These are phyloP conservation scores for Trichophyton rubrum DNA, from an alignment of 2,329 filamentous ascomycete genomes.

Conservation along the genomic window DNA sequence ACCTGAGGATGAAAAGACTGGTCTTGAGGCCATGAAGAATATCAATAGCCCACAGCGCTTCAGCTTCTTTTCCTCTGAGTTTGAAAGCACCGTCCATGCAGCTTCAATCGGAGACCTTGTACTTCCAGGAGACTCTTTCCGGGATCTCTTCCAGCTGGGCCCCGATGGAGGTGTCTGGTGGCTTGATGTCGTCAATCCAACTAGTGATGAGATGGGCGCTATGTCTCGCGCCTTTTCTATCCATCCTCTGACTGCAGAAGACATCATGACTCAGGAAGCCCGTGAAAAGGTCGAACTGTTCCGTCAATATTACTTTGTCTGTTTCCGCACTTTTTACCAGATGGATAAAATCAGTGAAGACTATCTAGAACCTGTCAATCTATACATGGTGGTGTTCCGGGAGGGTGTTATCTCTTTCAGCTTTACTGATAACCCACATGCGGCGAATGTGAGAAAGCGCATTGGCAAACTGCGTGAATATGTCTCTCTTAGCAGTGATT, in stretches of 20 bases:
- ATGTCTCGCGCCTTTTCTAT: constrained; percentile 92
- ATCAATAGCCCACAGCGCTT: constrained; percentile 62
- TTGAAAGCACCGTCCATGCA: constrained; percentile 86
- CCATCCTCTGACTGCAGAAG: constrained; percentile 88
- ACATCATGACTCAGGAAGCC: constrained; percentile 88
- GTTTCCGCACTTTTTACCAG: constrained; percentile 86
- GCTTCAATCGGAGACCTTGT: constrained; percentile 77
- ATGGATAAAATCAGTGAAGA: constrained; percentile 64
- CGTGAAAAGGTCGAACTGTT: constrained; percentile 98
- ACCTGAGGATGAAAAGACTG: constrained; percentile 16
- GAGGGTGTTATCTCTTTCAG: constrained; percentile 93
- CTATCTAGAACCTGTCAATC: constrained; percentile 88
- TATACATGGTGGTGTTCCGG: constrained; percentile 93
- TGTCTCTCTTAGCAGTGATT: constrained; percentile 85
- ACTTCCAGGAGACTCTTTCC: constrained; percentile 77
- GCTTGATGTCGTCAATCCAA: constrained; percentile 86
- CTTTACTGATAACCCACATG: constrained; percentile 76
- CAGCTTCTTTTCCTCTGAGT: constrained; percentile 92
- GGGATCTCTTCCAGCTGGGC: constrained; percentile 67
- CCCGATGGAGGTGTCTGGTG: constrained; percentile 85
- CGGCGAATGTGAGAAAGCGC: constrained; percentile 75
- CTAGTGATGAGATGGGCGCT: constrained; percentile 72
- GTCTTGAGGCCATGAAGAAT: constrained; percentile 28
- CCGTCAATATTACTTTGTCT: constrained; percentile 94
- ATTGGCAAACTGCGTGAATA: constrained; percentile 92